These are phyloP conservation scores for Neonectria hederae DNA, from an alignment of 2,329 filamentous ascomycete species.

Conservation along the genomic window DNA sequence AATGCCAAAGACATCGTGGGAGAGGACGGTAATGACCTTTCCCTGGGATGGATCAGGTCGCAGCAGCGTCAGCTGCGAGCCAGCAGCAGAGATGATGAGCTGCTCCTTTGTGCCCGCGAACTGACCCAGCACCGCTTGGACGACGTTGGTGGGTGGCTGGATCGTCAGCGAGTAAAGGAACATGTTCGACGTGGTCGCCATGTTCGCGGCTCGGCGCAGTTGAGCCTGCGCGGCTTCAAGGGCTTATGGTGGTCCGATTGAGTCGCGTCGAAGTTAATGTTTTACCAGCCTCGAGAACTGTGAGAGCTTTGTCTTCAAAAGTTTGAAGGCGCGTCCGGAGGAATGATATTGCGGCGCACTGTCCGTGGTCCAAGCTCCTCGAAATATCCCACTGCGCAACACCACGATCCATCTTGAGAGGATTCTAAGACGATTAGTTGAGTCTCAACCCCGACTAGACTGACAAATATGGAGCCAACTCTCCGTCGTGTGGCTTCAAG, in stretches of 20 bases:
- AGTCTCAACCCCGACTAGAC: conserved; percentile 16
- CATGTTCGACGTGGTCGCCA: conserved; percentile 99
- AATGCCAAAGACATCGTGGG: conserved; percentile 96
- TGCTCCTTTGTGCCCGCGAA: conserved; percentile 97
- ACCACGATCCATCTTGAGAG: conserved; percentile 30
- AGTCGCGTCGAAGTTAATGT: conserved; percentile 39
- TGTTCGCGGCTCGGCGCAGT: conserved; percentile 64
- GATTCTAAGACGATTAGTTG: conserved; percentile 25
- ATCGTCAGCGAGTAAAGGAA: conserved; percentile 98
- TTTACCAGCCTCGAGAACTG: conserved; percentile 31
- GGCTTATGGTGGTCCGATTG: conserved; percentile 41
- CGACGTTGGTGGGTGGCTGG: conserved; percentile 88
- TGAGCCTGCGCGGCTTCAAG: conserved; percentile 59
- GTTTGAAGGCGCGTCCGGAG: conserved; percentile 45
- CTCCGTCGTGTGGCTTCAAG: conserved; percentile 52
- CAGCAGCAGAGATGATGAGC: conserved; percentile 93
- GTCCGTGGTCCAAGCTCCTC: conserved; percentile 45
- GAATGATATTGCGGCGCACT: conserved; percentile 49
- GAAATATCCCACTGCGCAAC: conserved; percentile 41
- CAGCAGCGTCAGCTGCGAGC: conserved; percentile 87
- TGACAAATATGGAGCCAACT: conserved; percentile 51
- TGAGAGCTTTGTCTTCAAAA: conserved; percentile 46
- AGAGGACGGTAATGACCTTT: conserved; percentile 85
- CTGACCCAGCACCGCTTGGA: conserved; percentile 91
- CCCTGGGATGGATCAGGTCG: conserved; percentile 86